Conservation (phyloP, 805 yeast species). For the Sungouiella thailandica region DNA sequence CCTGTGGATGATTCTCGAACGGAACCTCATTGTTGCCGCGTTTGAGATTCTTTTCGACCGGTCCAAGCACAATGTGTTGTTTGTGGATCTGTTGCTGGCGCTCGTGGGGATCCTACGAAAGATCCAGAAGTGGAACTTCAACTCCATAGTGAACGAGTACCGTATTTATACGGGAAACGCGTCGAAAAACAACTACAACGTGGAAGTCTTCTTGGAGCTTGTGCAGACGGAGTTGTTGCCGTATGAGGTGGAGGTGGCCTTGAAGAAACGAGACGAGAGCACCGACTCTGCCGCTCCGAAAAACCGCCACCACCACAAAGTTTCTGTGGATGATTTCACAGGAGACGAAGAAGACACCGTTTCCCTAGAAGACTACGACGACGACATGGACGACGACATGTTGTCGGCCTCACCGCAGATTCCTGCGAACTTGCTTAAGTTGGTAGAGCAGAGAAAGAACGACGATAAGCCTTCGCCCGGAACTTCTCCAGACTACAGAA, state of each 20-base stretch:
- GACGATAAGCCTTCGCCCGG: constrained; percentile 23
- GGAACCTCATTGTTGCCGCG: constrained; percentile 57
- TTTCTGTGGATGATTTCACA: constrained; percentile 7
- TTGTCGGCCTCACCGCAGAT: constrained; percentile 66
- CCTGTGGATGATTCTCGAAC: constrained; percentile 75
- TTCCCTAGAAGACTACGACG: constrained; percentile 30
- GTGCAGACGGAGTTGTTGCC: constrained; percentile 52
- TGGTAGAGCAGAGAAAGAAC: constrained; percentile 45
- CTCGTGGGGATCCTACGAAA: constrained; percentile 77
- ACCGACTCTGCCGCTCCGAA: background rate
- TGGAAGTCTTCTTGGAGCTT: constrained; percentile 78
- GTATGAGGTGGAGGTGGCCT: constrained; percentile 27
- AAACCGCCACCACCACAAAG: background rate
- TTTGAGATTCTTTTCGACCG: constrained; percentile 62
- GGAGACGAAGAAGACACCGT: constrained; percentile 21
- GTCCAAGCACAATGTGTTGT: constrained; percentile 58
- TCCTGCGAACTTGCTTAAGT: constrained; percentile 52
- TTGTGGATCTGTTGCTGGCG: constrained; percentile 77
- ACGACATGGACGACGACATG: constrained; percentile 39
- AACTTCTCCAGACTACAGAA: constrained; percentile 23
- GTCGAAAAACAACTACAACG: constrained; percentile 66
- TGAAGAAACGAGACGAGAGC: constrained; percentile 5
- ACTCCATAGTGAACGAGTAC: constrained; percentile 81
- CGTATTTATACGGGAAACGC: constrained; percentile 62
- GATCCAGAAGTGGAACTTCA: constrained; percentile 83